Evolutionary conservation across 2,329 filamentous ascomycete species (phyloP), one percentile per base, ranked within the genome.

Genomic region (Cadophora malorum): DNA sequence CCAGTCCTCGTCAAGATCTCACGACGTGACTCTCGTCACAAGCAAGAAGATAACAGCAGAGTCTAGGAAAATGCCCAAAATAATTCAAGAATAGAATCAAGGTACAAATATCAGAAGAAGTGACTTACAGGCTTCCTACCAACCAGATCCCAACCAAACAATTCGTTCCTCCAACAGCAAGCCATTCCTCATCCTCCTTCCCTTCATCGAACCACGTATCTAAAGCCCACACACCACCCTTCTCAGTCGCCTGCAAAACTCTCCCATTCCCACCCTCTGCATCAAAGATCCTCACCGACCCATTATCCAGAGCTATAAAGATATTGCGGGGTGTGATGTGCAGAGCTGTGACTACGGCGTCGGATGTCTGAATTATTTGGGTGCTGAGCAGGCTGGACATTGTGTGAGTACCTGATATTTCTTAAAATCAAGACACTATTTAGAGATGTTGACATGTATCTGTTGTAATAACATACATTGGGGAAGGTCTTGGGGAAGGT

Each of bases 141-240:
- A 19, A 23, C 58, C 64, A 66, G 21, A 63, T 23, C 4, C 59
- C 49, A 38, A 61, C 23, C 45, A 60, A 23, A n/a, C 47, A 33
- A 38, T 63, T 41, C 19, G 45, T 33, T 21, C 65, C 65, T 3
- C 65, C 59, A 52, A 58, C 59, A 50, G 33, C 65, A 19, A 67
- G 0, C 21, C 19, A 64, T 8, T 64, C 62, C 10, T 45, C 50
- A 4, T 53, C 50, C 25, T 53, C 50, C 50, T 25, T 53, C n/a
- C 50, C 23, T 31, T 63, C 65, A 16, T 58, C 60, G 6, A 28
- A 41, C 50, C 65, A 63, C 19, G 49, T 45, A 41, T 63, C 60
- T n/a, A 67, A 52, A 56, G 59, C 60, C 59, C 65, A 63, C 41
- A 63, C 50, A 53, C 10, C 35, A 16, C 60, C 52, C 9, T 16